phyloP scores from a whole-genome alignment of 2,329 filamentous ascomycete genomes.

The Bisporella sp. region DNA sequence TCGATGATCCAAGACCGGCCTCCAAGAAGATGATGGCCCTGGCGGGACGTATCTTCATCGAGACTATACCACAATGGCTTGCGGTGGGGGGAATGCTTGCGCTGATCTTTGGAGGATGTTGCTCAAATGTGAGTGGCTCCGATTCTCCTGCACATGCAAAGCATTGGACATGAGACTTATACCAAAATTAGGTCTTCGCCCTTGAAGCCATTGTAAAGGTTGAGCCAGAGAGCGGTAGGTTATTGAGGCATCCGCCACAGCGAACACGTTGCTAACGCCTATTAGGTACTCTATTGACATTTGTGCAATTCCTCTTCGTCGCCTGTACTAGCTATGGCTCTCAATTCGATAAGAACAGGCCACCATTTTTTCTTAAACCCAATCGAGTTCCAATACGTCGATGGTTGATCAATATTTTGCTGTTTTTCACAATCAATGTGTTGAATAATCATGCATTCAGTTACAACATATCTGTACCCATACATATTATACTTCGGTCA shows the following conservation, averaged over 20 bases:
- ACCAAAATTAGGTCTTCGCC: conserved; percentile 70
- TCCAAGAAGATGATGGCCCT: conserved; percentile 44
- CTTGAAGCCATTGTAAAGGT: conserved; percentile 93
- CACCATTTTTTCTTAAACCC: conserved; percentile 65
- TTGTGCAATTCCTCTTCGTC: conserved; percentile 83
- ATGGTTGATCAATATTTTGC: conserved; percentile 81
- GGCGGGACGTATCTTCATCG: conserved; percentile 46
- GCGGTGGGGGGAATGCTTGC: conserved; percentile 62
- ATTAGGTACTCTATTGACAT: conserved; percentile 75
- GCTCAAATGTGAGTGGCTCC: conserved; percentile 67
- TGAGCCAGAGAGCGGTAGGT: conserved; percentile 73
- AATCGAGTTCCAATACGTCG: conserved; percentile 77
- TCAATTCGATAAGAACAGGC: conserved; percentile 61
- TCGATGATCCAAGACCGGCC: conserved; percentile 43
- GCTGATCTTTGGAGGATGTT: conserved; percentile 93
- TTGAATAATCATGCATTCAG: conserved; percentile 97
- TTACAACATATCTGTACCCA: conserved; percentile 90
- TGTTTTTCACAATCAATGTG: conserved; percentile 92
- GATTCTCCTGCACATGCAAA: background rate
- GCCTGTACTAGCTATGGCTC: conserved; percentile 70
- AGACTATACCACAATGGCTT: conserved; percentile 56
- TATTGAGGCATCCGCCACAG: background rate
- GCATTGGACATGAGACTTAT: conserved; percentile 17
- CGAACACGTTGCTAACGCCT: conserved; percentile 10
- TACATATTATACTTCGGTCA: conserved; percentile 93